phyloP scores from a whole-genome alignment of 257 asterid genomes.

The Solanum microdontum region DNA sequence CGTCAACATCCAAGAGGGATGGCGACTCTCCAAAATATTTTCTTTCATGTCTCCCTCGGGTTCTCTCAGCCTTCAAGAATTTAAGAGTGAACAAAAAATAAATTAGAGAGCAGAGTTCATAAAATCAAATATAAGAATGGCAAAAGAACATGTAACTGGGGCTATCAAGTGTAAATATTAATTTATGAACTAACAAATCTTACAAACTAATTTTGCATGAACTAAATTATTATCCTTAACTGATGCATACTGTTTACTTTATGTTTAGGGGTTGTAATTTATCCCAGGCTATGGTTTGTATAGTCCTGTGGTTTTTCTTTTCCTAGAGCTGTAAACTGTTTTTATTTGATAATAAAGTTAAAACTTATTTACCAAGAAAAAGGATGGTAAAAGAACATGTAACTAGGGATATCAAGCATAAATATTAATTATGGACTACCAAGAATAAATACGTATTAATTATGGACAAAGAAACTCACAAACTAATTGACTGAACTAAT shows the following conservation, averaged over 20 bases:
- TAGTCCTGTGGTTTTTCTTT: background rate
- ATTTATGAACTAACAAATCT: background rate
- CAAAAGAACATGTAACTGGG: background rate
- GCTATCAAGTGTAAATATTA: background rate
- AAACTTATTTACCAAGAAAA: background rate
- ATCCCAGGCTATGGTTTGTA: background rate
- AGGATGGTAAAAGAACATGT: background rate
- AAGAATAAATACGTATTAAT: background rate
- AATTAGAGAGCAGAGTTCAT: background rate
- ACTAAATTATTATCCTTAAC: background rate
- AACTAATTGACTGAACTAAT: background rate
- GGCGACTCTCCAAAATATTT: background rate
- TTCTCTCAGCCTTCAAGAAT: slow-evolving; percentile 17
- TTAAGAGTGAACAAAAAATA: background rate
- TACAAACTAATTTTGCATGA: background rate
- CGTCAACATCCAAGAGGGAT: background rate
- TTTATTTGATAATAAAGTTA: background rate
- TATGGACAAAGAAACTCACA: background rate
- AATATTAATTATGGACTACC: background rate
- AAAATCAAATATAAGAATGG: background rate
- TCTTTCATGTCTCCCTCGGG: slow-evolving; percentile 4
- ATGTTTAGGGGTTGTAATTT: background rate
- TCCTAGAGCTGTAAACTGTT: background rate
- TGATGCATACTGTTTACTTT: background rate
- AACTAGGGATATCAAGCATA: background rate